Conservation (phyloP, 2,329 filamentous ascomycete species). For the Eutypa lata region DNA sequence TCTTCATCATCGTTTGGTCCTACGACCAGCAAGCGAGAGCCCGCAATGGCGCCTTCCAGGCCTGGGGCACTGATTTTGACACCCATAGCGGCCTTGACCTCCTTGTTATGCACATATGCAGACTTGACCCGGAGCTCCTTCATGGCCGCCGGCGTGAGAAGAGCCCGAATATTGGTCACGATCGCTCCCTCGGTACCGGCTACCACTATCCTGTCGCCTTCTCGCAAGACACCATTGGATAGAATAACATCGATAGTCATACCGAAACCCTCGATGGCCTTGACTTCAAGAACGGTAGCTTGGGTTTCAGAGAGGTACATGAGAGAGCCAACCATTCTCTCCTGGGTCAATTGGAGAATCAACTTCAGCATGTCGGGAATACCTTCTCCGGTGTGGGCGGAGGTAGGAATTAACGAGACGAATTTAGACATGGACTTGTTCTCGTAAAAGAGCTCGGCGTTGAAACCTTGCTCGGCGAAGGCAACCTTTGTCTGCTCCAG, state of each 20-base stretch:
- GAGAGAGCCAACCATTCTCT: slow-evolving; percentile 92
- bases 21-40: slow-evolving; percentile 89
- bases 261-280: slow-evolving; percentile 97
- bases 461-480: slow-evolving; percentile 96
- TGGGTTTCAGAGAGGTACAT: slow-evolving; percentile 99
- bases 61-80: slow-evolving; percentile 98
- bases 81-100: slow-evolving; percentile 96
- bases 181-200: slow-evolving; percentile 98
- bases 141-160: slow-evolving; percentile 88
- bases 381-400: slow-evolving; percentile 97
- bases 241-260: slow-evolving; percentile 98
- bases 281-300: slow-evolving; percentile 96
- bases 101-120: slow-evolving; percentile 97
- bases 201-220: slow-evolving; percentile 91
- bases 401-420: slow-evolving; percentile 96
- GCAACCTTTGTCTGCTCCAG: slow-evolving; percentile 88
- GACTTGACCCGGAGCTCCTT: slow-evolving; percentile 95
- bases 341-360: slow-evolving; percentile 85
- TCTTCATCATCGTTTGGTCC: slow-evolving; percentile 95
- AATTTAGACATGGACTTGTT: slow-evolving; percentile 95
- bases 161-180: slow-evolving; percentile 88
- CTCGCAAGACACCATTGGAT: slow-evolving; percentile 89
- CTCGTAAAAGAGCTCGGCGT: slow-evolving; percentile 93
- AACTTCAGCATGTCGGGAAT: slow-evolving; percentile 98
- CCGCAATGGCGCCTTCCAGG: slow-evolving; percentile 92